phyloP scores from a whole-genome alignment of 2,329 filamentous ascomycete genomes.

The Hypoxylon sp. region DNA sequence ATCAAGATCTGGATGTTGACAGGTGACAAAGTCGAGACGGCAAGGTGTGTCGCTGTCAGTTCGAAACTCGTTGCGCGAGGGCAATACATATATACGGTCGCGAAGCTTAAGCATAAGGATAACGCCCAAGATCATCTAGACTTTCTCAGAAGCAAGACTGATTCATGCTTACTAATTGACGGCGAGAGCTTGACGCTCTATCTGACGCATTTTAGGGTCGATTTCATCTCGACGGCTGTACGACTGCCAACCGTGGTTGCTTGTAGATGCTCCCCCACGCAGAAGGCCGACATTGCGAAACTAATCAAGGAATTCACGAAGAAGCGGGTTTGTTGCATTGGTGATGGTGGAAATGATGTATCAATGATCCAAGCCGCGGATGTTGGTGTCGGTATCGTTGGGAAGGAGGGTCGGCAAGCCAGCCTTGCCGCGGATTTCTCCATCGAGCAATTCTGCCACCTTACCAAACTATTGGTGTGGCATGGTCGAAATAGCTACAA shows the following conservation, averaged over 20 bases:
- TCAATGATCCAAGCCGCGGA: constrained; percentile 99
- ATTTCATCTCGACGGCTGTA: constrained; percentile 92
- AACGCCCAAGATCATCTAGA: constrained; percentile 90
- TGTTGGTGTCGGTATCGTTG: constrained; percentile 97
- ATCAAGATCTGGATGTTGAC: constrained; percentile 99
- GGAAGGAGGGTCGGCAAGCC: constrained; percentile 96
- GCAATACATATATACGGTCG: constrained; percentile 95
- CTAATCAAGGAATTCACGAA: constrained; percentile 93
- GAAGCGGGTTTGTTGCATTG: constrained; percentile 97
- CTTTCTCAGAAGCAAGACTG: constrained; percentile 88
- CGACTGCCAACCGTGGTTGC: constrained; percentile 92
- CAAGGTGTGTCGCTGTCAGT: constrained; percentile 94
- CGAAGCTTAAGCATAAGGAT: constrained; percentile 86
- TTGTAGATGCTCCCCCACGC: constrained; percentile 95
- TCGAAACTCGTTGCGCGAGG: constrained; percentile 94
- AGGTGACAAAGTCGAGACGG: constrained; percentile 98
- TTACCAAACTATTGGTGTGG: constrained; percentile 98
- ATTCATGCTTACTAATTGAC: constrained; percentile 91
- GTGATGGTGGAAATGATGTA: constrained; percentile 97
- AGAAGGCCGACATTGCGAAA: constrained; percentile 94
- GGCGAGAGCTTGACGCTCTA: constrained; percentile 90
- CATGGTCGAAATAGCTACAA: constrained; percentile 98
- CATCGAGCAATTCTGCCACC: constrained; percentile 93
- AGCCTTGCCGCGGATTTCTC: constrained; percentile 96
- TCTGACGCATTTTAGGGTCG: constrained; percentile 83